These are phyloP conservation scores for Alternaria angustiovoidea DNA, from an alignment of 2,329 filamentous ascomycete genomes.

Conservation along the genomic window DNA sequence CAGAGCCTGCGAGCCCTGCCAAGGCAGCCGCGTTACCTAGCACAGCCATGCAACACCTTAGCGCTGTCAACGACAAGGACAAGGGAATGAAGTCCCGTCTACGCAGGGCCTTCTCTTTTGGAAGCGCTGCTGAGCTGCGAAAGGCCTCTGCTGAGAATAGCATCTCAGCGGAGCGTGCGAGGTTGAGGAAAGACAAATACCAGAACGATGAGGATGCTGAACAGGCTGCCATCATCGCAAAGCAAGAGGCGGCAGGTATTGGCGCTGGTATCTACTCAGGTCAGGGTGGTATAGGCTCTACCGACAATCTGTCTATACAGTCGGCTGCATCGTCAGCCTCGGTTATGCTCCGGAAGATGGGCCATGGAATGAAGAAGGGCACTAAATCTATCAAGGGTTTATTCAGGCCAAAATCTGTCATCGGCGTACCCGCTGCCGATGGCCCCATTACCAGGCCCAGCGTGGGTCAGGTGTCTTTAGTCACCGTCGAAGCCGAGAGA, in stretches of 20 bases:
- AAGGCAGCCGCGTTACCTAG: conserved; percentile 55
- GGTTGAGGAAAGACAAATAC: conserved; percentile 59
- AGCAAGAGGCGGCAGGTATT: conserved; percentile 90
- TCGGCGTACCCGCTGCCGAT: conserved; percentile 79
- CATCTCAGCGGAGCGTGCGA: conserved; percentile 58
- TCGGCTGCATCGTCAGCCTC: conserved; percentile 90
- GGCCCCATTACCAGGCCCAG: conserved; percentile 70
- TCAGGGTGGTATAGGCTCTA: conserved; percentile 87
- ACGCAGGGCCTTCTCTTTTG: conserved; percentile 93
- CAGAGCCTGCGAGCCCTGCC: conserved; percentile 38
- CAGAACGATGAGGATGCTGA: conserved; percentile 80
- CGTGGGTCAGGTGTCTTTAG: conserved; percentile 89
- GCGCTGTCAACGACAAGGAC: conserved; percentile 86
- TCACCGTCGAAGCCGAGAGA: conserved; percentile 92
- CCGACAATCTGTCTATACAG: conserved; percentile 91
- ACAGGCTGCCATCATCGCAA: conserved; percentile 87
- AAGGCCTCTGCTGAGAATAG: conserved; percentile 74
- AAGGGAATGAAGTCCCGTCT: conserved; percentile 87
- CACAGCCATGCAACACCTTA: conserved; percentile 82
- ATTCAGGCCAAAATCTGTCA: conserved; percentile 91
- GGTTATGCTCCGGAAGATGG: conserved; percentile 98
- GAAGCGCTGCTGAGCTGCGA: conserved; percentile 89
- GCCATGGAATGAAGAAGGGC: conserved; percentile 95
- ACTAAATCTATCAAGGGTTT: conserved; percentile 89
- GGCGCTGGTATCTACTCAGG: conserved; percentile 94